These are phyloP conservation scores for Secale cereale DNA, from an alignment of 176 grass and related monocot species.

Conservation along the genomic window DNA sequence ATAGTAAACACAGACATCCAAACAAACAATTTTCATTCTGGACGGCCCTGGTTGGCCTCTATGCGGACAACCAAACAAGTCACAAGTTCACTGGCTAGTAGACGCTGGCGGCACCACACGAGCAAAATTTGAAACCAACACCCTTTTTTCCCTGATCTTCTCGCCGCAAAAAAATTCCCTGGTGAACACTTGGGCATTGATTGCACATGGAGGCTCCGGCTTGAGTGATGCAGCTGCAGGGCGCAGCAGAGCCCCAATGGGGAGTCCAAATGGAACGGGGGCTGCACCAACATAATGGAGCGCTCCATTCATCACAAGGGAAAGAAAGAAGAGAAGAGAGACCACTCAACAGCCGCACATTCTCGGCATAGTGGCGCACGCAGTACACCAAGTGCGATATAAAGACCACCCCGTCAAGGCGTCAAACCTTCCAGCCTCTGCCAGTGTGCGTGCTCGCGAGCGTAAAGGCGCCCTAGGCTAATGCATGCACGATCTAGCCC, in stretches of 20 bases:
- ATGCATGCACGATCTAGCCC: background rate
- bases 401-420: background rate
- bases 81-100: too few species aligned
- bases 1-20: too few species aligned
- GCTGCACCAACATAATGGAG: background rate
- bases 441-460: background rate
- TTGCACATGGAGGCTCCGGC: slow-evolving; percentile 47
- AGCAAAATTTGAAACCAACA: slow-evolving; percentile 19
- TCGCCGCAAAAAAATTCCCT: background rate
- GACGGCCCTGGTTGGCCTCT: too few species aligned
- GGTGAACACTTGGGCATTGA: slow-evolving; percentile 19
- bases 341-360: slow-evolving; percentile 7
- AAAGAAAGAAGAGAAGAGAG: background rate
- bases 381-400: background rate
- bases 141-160: background rate
- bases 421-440: background rate
- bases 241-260: background rate
- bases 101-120: background rate
- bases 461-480: background rate
- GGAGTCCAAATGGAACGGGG: background rate
- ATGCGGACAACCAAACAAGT: too few species aligned
- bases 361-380: background rate
- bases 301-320: background rate
- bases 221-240: slow-evolving; percentile 14
- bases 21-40: too few species aligned